Percentiles rank a stretch among this genome's conserved stretches.
Conservation (phyloP, 805 yeast genomes). For the Yamadazyma sp. region DNA sequence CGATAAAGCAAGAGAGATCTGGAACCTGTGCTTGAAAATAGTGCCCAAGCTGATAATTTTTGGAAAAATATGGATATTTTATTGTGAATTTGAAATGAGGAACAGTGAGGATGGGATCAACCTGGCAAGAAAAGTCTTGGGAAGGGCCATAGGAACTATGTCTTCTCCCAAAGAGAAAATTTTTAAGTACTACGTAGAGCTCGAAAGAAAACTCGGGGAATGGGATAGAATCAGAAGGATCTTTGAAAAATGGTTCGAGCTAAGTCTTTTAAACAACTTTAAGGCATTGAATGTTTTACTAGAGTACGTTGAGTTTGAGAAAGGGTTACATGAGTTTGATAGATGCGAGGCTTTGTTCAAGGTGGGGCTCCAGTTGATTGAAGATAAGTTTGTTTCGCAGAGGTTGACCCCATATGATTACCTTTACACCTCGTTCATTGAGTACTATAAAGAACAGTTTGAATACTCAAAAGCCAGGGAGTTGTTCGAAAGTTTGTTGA, state of each 20-base stretch:
- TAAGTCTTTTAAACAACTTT: conserved; percentile 15
- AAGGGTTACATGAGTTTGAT: conserved; percentile 61
- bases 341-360: conserved; percentile 65
- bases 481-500: conserved; percentile 40
- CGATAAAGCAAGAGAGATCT: conserved; percentile 50
- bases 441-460: conserved; percentile 59
- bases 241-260: conserved; percentile 64
- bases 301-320: conserved; percentile 69
- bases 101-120: conserved; percentile 38
- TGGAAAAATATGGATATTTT: conserved; percentile 70
- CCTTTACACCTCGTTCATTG: conserved; percentile 42
- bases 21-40: conserved; percentile 45
- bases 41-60: conserved; percentile 64
- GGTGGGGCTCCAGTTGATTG: conserved; percentile 42
- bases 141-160: conserved; percentile 63
- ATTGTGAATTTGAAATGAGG: conserved; percentile 73
- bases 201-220: conserved; percentile 71
- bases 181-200: conserved; percentile 60
- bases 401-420: conserved; percentile 22
- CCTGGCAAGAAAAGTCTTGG: conserved; percentile 66
- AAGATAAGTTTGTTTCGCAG: conserved; percentile 28
- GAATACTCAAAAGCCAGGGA: conserved; percentile 56
- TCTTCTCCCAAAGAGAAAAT: conserved; percentile 45
- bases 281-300: conserved; percentile 47
- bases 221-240: conserved; percentile 77